Percentiles rank a stretch among this genome's conserved stretches.
Evolutionary conservation across 2,329 filamentous ascomycete species (phyloP).

Genomic region (Aspergillus costaricaensis): DNA sequence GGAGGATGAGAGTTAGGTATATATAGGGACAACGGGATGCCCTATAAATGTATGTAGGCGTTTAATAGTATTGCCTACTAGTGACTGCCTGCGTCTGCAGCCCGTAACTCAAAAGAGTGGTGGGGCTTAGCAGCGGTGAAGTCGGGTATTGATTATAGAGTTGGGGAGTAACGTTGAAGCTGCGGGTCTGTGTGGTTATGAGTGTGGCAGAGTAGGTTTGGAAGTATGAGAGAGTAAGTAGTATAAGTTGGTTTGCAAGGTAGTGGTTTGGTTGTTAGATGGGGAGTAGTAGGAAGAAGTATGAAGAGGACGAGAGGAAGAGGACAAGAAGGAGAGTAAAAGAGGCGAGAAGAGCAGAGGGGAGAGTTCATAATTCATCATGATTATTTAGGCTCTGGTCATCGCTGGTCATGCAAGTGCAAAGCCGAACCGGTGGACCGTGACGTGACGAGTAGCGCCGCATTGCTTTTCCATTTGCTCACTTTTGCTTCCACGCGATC

Average conservation of each 20-base stretch:
- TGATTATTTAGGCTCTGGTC: background rate
- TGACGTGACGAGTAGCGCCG: conserved; percentile 36
- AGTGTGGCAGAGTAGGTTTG: background rate
- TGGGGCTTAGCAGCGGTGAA: conserved; percentile 16
- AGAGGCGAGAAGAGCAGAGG: background rate
- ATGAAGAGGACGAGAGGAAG: background rate
- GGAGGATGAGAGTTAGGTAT: background rate
- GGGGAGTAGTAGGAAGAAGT: background rate
- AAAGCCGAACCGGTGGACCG: background rate
- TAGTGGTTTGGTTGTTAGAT: background rate
- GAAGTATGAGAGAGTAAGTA: background rate
- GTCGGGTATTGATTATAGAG: conserved; percentile 10
- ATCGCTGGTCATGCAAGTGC: background rate
- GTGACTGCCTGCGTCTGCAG: conserved; percentile 18
- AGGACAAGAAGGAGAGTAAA: background rate
- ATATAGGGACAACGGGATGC: background rate
- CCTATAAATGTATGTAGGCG: conserved; percentile 21
- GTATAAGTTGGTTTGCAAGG: background rate
- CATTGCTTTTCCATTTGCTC: conserved; percentile 17
- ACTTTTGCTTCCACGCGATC: conserved; percentile 21
- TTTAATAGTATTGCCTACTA: conserved; percentile 21
- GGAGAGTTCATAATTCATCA: background rate
- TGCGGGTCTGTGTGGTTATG: background rate
- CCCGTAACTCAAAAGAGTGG: conserved; percentile 12
- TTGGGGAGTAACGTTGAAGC: background rate